Base-by-base conservation (phyloP, 352 stramenopile species). In the Phytophthora fragariaefolia region DNA sequence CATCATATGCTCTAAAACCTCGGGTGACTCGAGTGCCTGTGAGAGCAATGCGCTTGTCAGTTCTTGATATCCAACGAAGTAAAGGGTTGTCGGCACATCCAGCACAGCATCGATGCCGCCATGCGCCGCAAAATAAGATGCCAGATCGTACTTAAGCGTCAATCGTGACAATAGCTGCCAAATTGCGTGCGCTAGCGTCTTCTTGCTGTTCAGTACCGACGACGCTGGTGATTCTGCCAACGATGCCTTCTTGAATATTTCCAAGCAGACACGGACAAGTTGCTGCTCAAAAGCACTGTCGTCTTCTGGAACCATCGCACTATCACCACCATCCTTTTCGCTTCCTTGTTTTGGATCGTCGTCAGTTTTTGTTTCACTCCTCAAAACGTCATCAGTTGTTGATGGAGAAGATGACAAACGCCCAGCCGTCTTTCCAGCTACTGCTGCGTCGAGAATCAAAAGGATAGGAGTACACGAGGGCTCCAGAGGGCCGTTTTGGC, bases 1-100 rank as follows among this genome's bases (percentile, higher is more conserved):
- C 86, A 95, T 95, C 64, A 88, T 88, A 27, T 89, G 80, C 63
- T 95, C 76, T n/a, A 96, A 61, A 6, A 95, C 84, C 58, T 93
- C 82, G 3, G 89, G 89, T 4, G 88, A 95, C 59, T 95, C 87
- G 26, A 96, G 67, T 7, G 85, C 69, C 45, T 94, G 87, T 13
- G 84, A 89, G 3, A 96, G 58, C 18, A 96, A 59, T 13, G 76
- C 73, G 15, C 81, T 82, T 0, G 86, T 92, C 26, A 96, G 40
- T 28, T 96, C 83, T 56, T 86, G 80, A 49, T 95, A 96, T 10
- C 83, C 84, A 10, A 56, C 34, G 32, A 95, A 96, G 27, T 82
- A 69, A 17, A 72, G 69, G 26, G 50, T 61, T 30, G 80, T 56
- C 6, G 64, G 62, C 26, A 95, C 71, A 47, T 76, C 74, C 20